Base-by-base conservation (phyloP, 2,329 filamentous ascomycete species). In the Esteya vermicola region DNA sequence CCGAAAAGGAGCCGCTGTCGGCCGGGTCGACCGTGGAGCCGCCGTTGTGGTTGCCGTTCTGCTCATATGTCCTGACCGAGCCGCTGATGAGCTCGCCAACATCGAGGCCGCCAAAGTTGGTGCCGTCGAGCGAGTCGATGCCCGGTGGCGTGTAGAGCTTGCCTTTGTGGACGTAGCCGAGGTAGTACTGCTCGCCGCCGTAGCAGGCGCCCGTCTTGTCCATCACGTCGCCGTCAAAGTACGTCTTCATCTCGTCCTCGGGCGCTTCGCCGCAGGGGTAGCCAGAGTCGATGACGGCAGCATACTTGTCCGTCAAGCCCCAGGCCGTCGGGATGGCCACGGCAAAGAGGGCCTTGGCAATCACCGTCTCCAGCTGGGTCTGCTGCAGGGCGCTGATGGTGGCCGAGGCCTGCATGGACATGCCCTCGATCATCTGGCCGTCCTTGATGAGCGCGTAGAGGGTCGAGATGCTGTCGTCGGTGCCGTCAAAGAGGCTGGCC, bases 241-340 rank as follows among this genome's bases (percentile, higher is more conserved):
- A 54, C 27, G 50, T 35, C n/a, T n/a, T n/a, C n/a, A n/a, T n/a
- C 42, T 12, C 26, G 8, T 49, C 22, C 3, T 52, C 50, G 19
- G 50, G 43, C 33, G 42, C 36, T 9, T 38, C 38, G 36, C 43
- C 42, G 45, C 56, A 60, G 32, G 32, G 43, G 21, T 36, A 36
- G 27, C 54, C 57, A n/a, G 54, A 52, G 49, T 59, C 53, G 31
- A 60, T 38, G 32, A 61, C 40, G 33, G 61, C 60, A 12, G 52
- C 49, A 19, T 48, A 46, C 9, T 43, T 45, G 4, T 45, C 43
- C 6, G 54, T 52, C 23, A 36, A 37, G 12, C 43, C 41, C 58
- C 57, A 61, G 4, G 54, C 32, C 13, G 43, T 39, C 8, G 58
- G 57, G 40, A 61, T 57, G 34, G 53, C 46, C 33, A 46, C 56